Evolutionary conservation across 202 grass and related monocot species (phyloP), one percentile per base, ranked within the genome.

Genomic region (Panicum virgatum): DNA sequence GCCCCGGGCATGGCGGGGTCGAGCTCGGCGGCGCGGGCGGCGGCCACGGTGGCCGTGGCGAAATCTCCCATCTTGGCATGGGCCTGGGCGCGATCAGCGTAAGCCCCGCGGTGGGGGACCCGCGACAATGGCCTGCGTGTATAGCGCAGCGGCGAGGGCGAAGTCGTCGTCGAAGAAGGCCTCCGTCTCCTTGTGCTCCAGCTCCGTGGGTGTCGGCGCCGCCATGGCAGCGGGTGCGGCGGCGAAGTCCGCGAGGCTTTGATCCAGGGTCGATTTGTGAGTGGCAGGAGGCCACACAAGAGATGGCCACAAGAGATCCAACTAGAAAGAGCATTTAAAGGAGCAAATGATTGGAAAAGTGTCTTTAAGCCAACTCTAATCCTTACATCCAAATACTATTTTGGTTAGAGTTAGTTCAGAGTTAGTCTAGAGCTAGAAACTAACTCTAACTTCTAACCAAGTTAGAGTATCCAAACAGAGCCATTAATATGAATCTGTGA

Each of bases 131-230:
- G 90, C 88, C 79, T 90, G 83, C 38, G 90, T 88, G 87, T 90
- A 96, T 42, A 96, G 85, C 61, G 87, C 80, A 13, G 80, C 67
- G 63, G 90, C 85, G 58, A 88, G 73, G 46, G 76, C 86, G 73
- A 89, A 89, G 64, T 91, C 63, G 60, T 90, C 89, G 59, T 96
- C 90, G 64, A 96, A 19, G 40, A 88, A 87, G 16, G 91, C 88
- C 32, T 90, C 88, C 65, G 68, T 88, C 5, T 82, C 91, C 76
- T 77, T 84, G 69, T 43, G 48, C 88, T 78, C 86, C 83, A 94
- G 83, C 69, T 83, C 82, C 57, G 79, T 78, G 30, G 69, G 9
- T 48, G 77, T 19, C 77, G 77, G 9, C 77, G 77, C 5, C 77
- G 63, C 77, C 62, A 69, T 80, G 63, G 48, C 7, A 37, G 46